Evolutionary conservation across 352 stramenopile genomes (phyloP).

Genomic region (Albugo candida): DNA sequence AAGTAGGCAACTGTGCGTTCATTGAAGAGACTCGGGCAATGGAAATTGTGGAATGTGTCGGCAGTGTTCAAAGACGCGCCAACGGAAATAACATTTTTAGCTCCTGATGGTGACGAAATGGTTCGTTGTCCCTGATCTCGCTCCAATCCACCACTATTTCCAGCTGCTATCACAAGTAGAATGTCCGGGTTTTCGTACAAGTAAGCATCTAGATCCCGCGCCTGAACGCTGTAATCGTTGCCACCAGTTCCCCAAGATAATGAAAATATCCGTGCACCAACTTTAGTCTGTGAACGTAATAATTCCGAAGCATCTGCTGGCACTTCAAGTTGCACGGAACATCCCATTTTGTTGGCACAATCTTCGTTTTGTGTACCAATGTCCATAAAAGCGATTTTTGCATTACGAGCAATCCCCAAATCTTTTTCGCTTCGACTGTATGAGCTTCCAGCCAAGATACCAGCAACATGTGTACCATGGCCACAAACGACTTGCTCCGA

Average conservation of each 20-base stretch:
- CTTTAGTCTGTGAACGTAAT: constrained; percentile 43
- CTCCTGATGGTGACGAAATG: constrained; percentile 61
- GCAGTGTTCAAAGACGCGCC: constrained; percentile 51
- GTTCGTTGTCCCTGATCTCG: constrained; percentile 19
- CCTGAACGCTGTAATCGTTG: constrained; percentile 59
- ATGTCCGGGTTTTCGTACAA: constrained; percentile 73
- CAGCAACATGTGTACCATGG: constrained; percentile 78
- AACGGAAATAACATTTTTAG: constrained; percentile 74
- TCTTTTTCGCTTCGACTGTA: constrained; percentile 28
- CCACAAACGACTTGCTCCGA: constrained; percentile 46
- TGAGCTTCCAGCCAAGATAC: constrained; percentile 57
- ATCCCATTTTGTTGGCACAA: constrained; percentile 26
- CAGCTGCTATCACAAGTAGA: constrained; percentile 72
- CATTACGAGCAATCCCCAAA: constrained; percentile 47
- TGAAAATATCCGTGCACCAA: constrained; percentile 59
- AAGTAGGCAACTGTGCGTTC: constrained; percentile 63
- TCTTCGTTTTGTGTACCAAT: constrained; percentile 37
- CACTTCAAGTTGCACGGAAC: constrained; percentile 32
- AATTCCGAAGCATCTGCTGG: constrained; percentile 37
- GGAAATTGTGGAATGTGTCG: constrained; percentile 21
- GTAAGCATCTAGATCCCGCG: constrained; percentile 55
- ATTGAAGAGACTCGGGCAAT: constrained; percentile 47
- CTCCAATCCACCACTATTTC: constrained; percentile 68
- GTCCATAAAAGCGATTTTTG: constrained; percentile 84
- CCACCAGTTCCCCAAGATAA: constrained; percentile 67